phyloP scores from a whole-genome alignment of 2,329 filamentous ascomycete species.

The Sporothrix euskadiensis region DNA sequence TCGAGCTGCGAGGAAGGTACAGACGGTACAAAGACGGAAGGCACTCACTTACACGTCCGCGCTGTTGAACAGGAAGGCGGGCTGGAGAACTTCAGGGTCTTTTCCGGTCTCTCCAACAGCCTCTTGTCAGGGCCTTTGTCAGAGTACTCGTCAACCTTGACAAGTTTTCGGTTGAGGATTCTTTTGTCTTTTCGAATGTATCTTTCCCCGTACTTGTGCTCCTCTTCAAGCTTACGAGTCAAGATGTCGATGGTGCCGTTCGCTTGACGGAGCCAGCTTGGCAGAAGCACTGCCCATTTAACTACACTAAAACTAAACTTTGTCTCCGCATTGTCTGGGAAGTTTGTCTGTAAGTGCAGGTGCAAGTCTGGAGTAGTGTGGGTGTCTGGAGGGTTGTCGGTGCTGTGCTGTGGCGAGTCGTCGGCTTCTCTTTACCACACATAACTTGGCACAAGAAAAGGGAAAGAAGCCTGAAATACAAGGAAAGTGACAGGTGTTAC shows the following conservation, averaged over 20 bases:
- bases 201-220: neutral
- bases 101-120: neutral
- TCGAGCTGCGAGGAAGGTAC: neutral
- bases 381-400: neutral
- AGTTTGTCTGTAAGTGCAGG: neutral
- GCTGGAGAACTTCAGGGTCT: neutral
- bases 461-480: neutral
- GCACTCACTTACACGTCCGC: neutral
- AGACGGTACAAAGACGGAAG: neutral
- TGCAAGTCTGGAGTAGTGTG: neutral
- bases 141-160: too few relatives aligned
- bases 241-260: slow-evolving; percentile 13
- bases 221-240: slow-evolving; percentile 6
- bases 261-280: neutral
- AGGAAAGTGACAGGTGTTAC: neutral
- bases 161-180: too few relatives aligned
- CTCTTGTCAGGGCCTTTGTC: neutral
- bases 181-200: neutral
- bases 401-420: neutral
- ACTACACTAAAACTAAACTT: neutral
- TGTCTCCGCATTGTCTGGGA: slow-evolving; percentile 4
- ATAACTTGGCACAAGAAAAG: too few relatives aligned
- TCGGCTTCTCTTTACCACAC: too few relatives aligned
- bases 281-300: neutral
- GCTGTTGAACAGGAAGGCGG: neutral